A percentile compares a stretch with the other conserved stretches of the same genome.
phyloP scores from a whole-genome alignment of 129 eudicot species.

The Lactuca sativa region DNA sequence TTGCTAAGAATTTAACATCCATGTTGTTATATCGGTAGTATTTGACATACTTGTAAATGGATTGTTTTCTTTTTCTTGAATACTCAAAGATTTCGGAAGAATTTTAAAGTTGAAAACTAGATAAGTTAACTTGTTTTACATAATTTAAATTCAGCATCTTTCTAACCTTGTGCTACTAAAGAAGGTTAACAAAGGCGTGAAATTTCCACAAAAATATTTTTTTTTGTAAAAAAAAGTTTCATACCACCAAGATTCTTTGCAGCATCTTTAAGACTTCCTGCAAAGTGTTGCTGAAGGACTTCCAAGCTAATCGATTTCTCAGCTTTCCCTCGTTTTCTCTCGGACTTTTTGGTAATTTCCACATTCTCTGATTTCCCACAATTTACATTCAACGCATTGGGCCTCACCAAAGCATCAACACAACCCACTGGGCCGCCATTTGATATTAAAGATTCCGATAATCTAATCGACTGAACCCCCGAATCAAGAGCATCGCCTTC shows the following conservation, averaged over 20 bases:
- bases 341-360: conserved; percentile 55
- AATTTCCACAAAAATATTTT: no score
- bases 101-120: not conserved
- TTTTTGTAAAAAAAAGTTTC: not conserved
- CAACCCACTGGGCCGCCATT: conserved; percentile 39
- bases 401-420: conserved; percentile 27
- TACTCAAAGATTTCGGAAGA: not conserved
- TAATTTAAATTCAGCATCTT: no score
- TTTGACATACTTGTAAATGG: not conserved
- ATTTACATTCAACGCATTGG: conserved; percentile 26
- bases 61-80: not conserved
- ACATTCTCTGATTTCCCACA: conserved; percentile 33
- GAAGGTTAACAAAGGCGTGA: no score
- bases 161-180: no score
- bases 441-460: conserved; percentile 35
- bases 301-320: conserved; percentile 92
- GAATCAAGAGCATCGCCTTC: conserved; percentile 51
- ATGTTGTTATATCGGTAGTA: not conserved
- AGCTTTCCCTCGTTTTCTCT: conserved; percentile 90
- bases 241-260: conserved; percentile 94
- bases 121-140: no score
- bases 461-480: conserved; percentile 38
- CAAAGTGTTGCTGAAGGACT: conserved; percentile 87
- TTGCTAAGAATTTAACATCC: not conserved
- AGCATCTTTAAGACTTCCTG: conserved; percentile 95